Evolutionary conservation across 805 yeast genomes (phyloP).

Genomic region (Cyberlindnera samutprakarnensis): DNA sequence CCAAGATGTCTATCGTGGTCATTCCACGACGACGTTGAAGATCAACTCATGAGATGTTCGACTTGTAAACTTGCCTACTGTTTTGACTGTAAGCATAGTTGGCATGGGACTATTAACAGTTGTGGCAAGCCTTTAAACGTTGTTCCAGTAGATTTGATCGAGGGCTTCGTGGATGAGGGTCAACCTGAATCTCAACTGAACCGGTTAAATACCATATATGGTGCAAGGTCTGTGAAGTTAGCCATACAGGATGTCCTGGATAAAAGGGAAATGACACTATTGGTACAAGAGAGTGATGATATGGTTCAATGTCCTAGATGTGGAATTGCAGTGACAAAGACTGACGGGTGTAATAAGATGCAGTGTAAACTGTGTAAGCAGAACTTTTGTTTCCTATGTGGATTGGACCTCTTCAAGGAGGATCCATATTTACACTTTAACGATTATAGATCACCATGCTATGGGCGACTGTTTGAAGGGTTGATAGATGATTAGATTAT

Average conservation of each 20-base stretch:
- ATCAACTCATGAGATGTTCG: slow-evolving; percentile 40
- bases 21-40: slow-evolving; percentile 38
- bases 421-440: slow-evolving; percentile 49
- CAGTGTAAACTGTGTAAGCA: slow-evolving; percentile 41
- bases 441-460: slow-evolving; percentile 35
- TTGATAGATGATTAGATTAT: slow-evolving; percentile 17
- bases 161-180: slow-evolving; percentile 12
- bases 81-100: slow-evolving; percentile 46
- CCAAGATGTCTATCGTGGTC: slow-evolving; percentile 45
- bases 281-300: slow-evolving; percentile 34
- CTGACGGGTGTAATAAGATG: slow-evolving; percentile 64
- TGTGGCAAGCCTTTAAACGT: slow-evolving; percentile 32
- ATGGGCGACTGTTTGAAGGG: slow-evolving; percentile 46
- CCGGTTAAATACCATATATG: slow-evolving; percentile 35
- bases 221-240: slow-evolving; percentile 32
- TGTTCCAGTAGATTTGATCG: slow-evolving; percentile 24
- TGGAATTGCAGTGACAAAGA: slow-evolving; percentile 38
- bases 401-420: slow-evolving; percentile 25
- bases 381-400: slow-evolving; percentile 51
- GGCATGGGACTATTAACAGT: slow-evolving; percentile 47
- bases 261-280: slow-evolving; percentile 37
- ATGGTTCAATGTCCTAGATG: slow-evolving; percentile 49
- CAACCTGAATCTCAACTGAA: slow-evolving; percentile 26
- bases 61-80: slow-evolving; percentile 49
- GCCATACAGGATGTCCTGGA: slow-evolving; percentile 40